These are phyloP conservation scores for Pyricularia grisea DNA, from an alignment of 2,329 filamentous ascomycete genomes.

Conservation along the genomic window DNA sequence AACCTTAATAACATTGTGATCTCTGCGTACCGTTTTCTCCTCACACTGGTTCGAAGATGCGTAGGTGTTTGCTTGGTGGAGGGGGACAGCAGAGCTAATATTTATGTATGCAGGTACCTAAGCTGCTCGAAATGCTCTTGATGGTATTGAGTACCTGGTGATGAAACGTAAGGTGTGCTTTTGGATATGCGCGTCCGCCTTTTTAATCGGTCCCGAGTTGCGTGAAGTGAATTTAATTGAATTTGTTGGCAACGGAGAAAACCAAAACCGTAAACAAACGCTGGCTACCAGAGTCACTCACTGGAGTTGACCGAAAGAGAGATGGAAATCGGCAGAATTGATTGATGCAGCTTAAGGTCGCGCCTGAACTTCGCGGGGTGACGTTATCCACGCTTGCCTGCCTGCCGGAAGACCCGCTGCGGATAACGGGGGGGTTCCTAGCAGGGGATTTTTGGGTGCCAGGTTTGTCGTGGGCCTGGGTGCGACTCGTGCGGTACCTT, in stretches of 20 bases:
- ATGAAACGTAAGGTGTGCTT: neutral
- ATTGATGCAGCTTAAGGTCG: neutral
- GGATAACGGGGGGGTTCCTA: neutral
- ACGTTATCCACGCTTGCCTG: neutral
- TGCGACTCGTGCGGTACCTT: neutral
- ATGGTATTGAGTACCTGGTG: neutral
- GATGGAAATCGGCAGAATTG: neutral
- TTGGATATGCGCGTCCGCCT: neutral
- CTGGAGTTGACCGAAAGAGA: neutral
- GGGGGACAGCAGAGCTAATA: neutral
- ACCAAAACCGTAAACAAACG: neutral
- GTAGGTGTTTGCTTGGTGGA: neutral
- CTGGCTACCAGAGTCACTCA: neutral
- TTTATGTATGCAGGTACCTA: neutral
- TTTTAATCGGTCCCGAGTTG: neutral
- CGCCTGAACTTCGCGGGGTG: neutral
- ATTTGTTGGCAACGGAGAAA: neutral
- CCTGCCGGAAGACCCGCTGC: neutral
- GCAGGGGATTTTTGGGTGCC: neutral
- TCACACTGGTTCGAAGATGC: neutral
- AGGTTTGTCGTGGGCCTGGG: neutral
- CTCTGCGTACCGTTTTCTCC: neutral
- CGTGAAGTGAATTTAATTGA: neutral
- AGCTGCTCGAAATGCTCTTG: neutral
- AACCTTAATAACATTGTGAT: constrained; percentile 71